Base-by-base conservation (phyloP, 2,329 filamentous ascomycete species). In the Neofusicoccum laricinum region DNA sequence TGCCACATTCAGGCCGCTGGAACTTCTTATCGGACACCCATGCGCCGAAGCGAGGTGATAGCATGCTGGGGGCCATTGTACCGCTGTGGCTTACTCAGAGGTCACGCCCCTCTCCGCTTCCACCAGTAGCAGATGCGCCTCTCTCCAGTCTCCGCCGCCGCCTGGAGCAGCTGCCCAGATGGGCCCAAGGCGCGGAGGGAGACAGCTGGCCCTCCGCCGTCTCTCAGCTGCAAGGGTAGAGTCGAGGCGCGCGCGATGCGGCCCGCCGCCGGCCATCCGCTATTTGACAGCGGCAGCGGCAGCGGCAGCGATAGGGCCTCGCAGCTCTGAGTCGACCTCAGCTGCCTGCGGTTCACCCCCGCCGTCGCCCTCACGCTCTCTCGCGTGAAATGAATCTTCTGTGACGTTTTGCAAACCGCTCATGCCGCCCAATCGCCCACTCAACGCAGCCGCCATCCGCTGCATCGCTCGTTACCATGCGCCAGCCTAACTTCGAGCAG, bases 61-160 rank as follows among this genome's bases (percentile, higher is more conserved):
- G 36, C 8, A 41, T 6, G 14, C 10, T 41, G 51, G 51, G 38
- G 50, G 34, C 34, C 51, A 15, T 34, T 43, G 30, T 46, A 45
- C 55, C 41, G 55, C 41, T 36, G 55, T 59, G 55, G 55, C 55
- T 45, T 45, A n/a, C 40, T 10, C 30, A 5, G 55, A 45, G 55
- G 40, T 59, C 55, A 59, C n/a, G 40, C 53, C 14, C 32, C 7
- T 41, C 51, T 8, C 4, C 17, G 12, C 21, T 12, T 40, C 38
- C 17, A 8, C 53, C 53, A 43, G 38, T 57, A 17, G 17, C 21
- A n/a, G 7, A 11, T 14, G 30, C 17, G 21, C 4, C 53, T 32
- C n/a, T 30, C 25, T 30, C 25, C 25, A 30, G 25, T 30, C 25
- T 10, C 48, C 21, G 53, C 53, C 38, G 4, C 25, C n/a, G 7